phyloP scores from a whole-genome alignment of 768 basidiomycete species.

The Cystobasidium ongulense region DNA sequence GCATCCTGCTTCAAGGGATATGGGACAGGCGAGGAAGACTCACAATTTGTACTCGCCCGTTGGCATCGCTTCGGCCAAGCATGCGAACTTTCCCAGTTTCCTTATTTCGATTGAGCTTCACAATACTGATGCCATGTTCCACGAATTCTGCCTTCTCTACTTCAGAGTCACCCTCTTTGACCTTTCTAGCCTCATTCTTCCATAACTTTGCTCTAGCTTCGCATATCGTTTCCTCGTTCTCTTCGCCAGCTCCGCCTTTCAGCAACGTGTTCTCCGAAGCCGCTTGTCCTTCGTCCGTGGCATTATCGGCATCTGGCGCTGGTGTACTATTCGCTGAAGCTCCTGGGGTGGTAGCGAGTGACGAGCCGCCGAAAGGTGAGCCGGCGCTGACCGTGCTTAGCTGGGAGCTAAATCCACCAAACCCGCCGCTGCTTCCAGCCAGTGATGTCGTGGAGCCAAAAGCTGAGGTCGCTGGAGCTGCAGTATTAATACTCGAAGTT shows the following conservation, averaged over 20 bases:
- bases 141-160: constrained; percentile 3
- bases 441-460: background rate
- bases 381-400: background rate
- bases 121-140: constrained; percentile 27
- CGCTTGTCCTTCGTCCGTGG: background rate
- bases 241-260: constrained; percentile 22
- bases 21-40: background rate
- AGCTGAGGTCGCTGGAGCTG: background rate
- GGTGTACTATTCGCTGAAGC: constrained; percentile 14
- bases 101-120: constrained; percentile 10
- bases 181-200: constrained; percentile 13
- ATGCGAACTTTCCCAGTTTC: constrained; percentile 27
- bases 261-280: background rate
- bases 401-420: background rate
- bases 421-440: background rate
- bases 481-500: background rate
- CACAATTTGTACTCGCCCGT: constrained; percentile 28
- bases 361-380: background rate
- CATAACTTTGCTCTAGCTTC: constrained; percentile 22
- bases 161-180: constrained; percentile 3
- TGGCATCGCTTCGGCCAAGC: constrained; percentile 20
- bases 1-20: background rate
- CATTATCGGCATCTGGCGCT: background rate
- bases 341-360: background rate
- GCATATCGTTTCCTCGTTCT: constrained; percentile 18